Evolutionary conservation across 108 stramenopile species (phyloP), one percentile per base, ranked within the genome.

Genomic region (Fistulifera solaris): DNA sequence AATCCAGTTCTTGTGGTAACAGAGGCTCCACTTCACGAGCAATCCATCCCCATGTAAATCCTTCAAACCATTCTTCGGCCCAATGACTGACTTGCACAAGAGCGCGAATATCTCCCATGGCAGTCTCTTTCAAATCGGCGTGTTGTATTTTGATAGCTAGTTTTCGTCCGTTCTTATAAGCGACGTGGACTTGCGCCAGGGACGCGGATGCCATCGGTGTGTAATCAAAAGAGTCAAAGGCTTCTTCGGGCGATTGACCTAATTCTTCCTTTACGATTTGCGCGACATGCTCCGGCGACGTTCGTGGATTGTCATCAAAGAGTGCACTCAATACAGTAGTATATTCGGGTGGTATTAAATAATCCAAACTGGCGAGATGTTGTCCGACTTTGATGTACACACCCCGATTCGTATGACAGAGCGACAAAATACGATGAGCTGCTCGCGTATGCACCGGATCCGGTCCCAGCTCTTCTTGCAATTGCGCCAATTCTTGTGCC

Each of bases 101-200:
- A 14, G 93, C 93, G 40, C 74, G 67, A 11, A 94, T 55, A 68
- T 98, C 96, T 10, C 93, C 93, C 27, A 45, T 52, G 27, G 73
- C 76, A 5, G 92, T 92, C 54, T 94, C 89, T 13, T 88, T 60
- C 21, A 98, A 69, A 11, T 94, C 94, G 7, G 59, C 63, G 56
- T 98, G 96, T 55, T 98, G 96, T 8, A 95, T 84, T 65, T 96
- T 96, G 51, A 96, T 70, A 22, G 93, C 93, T 54, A 93, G 59
- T 54, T 86, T 85, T 40, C 60, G 59, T 14, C 85, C 85, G 27
- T 85, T 87, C 49, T 83, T 78, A 40, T 49, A 65, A 0, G 83
- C 89, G 0, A 74, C 64, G 47, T 87, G 84, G 11, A 98, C 97
- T 61, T 98, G 96, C 1, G 96, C 96, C 17, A 98, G 61, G 12